A percentile compares a stretch with the other conserved stretches of the same genome.
These are phyloP conservation scores for Microsporum canis DNA, from an alignment of 2,329 filamentous ascomycete genomes.

Conservation along the genomic window DNA sequence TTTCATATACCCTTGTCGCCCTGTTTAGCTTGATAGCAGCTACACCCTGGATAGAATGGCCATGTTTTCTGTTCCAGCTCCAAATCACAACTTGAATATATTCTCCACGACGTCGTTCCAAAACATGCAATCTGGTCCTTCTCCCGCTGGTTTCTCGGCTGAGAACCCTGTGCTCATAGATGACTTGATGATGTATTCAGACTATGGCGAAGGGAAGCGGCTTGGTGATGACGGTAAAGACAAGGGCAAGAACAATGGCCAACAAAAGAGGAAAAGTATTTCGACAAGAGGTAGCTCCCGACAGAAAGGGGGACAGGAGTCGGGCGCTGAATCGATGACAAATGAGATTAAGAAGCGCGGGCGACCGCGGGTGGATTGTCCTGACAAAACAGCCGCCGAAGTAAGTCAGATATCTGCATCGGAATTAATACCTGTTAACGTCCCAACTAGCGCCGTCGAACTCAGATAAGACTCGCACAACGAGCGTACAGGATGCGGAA, in stretches of 20 bases:
- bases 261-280: neutral
- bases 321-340: neutral
- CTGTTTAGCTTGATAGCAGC: neutral
- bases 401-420: constrained; percentile 41
- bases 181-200: neutral
- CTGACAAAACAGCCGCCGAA: constrained; percentile 66
- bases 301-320: neutral
- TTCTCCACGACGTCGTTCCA: constrained; percentile 7
- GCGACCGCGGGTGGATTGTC: constrained; percentile 62
- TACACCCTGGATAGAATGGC: neutral
- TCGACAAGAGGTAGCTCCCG: neutral
- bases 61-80: neutral
- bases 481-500: constrained; percentile 74
- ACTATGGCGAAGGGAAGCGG: neutral
- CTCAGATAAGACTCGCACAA: constrained; percentile 77
- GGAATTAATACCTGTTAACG: constrained; percentile 5
- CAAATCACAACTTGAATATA: constrained; percentile 5
- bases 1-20: neutral
- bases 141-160: neutral
- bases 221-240: neutral
- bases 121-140: neutral
- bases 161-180: neutral
- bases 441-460: constrained; percentile 55
- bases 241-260: neutral
- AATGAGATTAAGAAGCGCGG: constrained; percentile 47